Percentiles rank a stretch among this genome's conserved stretches.
phyloP scores from a whole-genome alignment of 768 basidiomycete genomes.

The Leccinum disarticulatum region DNA sequence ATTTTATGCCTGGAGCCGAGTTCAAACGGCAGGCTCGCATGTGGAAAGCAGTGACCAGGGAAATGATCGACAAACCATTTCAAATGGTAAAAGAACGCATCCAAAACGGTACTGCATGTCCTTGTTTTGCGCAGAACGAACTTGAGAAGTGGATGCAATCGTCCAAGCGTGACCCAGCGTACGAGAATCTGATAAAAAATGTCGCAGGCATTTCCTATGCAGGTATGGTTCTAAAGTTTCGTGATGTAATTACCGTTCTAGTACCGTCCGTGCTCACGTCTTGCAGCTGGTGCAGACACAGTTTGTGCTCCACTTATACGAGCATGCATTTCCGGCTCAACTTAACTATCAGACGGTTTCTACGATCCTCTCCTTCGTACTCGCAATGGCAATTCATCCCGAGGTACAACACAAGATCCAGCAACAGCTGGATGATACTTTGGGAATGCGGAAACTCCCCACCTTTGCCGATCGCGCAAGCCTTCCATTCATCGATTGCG shows the following conservation, averaged over 20 bases:
- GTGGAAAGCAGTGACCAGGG: constrained; percentile 37
- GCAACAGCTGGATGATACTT: constrained; percentile 49
- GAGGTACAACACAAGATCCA: constrained; percentile 49
- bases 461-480: constrained; percentile 40
- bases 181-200: constrained; percentile 50
- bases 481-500: constrained; percentile 40
- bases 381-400: constrained; percentile 56
- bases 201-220: constrained; percentile 51
- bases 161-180: constrained; percentile 25
- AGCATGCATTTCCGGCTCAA: constrained; percentile 23
- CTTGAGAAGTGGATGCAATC: constrained; percentile 33
- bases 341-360: constrained; percentile 44
- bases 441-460: constrained; percentile 47
- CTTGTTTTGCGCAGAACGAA: constrained; percentile 48
- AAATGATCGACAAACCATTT: constrained; percentile 36
- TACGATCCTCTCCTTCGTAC: constrained; percentile 47
- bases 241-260: neutral
- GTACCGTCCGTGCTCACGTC: constrained; percentile 6
- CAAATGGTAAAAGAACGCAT: constrained; percentile 48
- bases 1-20: constrained; percentile 47
- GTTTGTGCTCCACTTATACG: constrained; percentile 23
- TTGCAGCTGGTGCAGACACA: constrained; percentile 27
- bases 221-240: constrained; percentile 29
- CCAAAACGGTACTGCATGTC: constrained; percentile 33
- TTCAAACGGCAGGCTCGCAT: constrained; percentile 48